These are phyloP conservation scores for Madurella mycetomatis DNA, from an alignment of 2,329 filamentous ascomycete species.

Conservation along the genomic window DNA sequence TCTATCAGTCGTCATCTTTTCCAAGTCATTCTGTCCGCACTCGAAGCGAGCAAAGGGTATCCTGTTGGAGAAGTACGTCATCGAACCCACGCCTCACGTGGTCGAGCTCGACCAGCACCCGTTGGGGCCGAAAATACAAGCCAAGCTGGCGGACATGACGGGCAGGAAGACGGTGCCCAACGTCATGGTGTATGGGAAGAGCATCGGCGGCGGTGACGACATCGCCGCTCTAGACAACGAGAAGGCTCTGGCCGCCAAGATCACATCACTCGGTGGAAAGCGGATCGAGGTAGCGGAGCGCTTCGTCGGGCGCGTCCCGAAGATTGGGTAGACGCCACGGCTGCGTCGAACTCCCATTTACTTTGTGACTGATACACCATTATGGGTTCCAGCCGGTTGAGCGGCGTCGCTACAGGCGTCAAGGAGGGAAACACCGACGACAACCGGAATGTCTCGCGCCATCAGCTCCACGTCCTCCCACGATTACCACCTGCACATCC, in stretches of 20 bases:
- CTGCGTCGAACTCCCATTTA: neutral
- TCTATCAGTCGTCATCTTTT: conserved; percentile 84
- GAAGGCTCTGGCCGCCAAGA: conserved; percentile 64
- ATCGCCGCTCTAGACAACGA: conserved; percentile 65
- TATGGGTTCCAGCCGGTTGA: no score
- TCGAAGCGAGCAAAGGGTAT: conserved; percentile 82
- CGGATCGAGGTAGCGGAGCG: conserved; percentile 51
- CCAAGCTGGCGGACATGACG: conserved; percentile 65
- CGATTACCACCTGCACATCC: no score
- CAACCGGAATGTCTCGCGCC: no score
- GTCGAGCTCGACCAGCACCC: conserved; percentile 86
- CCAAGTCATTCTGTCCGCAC: conserved; percentile 86
- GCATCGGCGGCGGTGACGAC: conserved; percentile 87
- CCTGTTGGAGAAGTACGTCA: conserved; percentile 77
- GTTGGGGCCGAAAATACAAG: conserved; percentile 69
- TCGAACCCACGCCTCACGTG: conserved; percentile 76
- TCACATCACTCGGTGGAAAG: conserved; percentile 70
- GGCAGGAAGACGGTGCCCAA: conserved; percentile 87
- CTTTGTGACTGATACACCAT: no score
- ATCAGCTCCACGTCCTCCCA: no score
- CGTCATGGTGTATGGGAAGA: conserved; percentile 79
- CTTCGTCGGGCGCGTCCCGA: conserved; percentile 25
- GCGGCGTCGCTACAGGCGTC: no score
- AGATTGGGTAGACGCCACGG: conserved; percentile 10
- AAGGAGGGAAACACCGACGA: no score